Evolutionary conservation across 2,329 filamentous ascomycete species (phyloP).

Genomic region (Fusarium verrucosum): DNA sequence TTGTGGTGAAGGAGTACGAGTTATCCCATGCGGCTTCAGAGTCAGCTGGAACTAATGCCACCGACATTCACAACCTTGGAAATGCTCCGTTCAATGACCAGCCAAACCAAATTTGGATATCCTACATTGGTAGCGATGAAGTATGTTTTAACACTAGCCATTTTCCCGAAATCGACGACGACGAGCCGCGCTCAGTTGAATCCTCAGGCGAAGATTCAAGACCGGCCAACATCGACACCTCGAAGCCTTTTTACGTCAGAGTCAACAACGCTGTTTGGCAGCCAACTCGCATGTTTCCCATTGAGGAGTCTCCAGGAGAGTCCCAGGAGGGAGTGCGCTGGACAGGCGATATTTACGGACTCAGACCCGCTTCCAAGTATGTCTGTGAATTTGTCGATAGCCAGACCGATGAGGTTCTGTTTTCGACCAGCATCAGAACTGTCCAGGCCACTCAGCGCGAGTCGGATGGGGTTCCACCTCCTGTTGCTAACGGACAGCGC

Average conservation of each 20-base stretch:
- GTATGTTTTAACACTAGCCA: constrained; percentile 79
- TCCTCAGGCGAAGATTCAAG: constrained; percentile 47
- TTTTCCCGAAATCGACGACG: constrained; percentile 61
- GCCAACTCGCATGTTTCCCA: constrained; percentile 73
- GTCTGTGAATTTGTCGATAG: constrained; percentile 80
- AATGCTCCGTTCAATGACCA: constrained; percentile 77
- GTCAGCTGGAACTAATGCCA: constrained; percentile 77
- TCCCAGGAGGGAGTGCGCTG: constrained; percentile 63
- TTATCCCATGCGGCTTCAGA: constrained; percentile 80
- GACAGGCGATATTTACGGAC: constrained; percentile 75
- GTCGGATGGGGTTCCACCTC: constrained; percentile 44
- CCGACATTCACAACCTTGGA: constrained; percentile 79
- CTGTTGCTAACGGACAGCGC: constrained; percentile 60
- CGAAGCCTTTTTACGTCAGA: constrained; percentile 80
- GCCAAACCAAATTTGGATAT: constrained; percentile 81
- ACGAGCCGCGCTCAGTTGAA: constrained; percentile 37
- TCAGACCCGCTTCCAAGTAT: constrained; percentile 79
- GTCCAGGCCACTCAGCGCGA: constrained; percentile 56
- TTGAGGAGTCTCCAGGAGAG: constrained; percentile 49
- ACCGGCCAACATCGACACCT: constrained; percentile 67
- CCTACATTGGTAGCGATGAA: constrained; percentile 80
- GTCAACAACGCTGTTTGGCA: constrained; percentile 85
- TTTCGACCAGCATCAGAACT: constrained; percentile 77
- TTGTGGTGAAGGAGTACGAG: constrained; percentile 90
- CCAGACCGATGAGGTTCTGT: constrained; percentile 71